Conservation (phyloP, 2,329 filamentous ascomycete genomes). For the Harringtonia lauricola region DNA sequence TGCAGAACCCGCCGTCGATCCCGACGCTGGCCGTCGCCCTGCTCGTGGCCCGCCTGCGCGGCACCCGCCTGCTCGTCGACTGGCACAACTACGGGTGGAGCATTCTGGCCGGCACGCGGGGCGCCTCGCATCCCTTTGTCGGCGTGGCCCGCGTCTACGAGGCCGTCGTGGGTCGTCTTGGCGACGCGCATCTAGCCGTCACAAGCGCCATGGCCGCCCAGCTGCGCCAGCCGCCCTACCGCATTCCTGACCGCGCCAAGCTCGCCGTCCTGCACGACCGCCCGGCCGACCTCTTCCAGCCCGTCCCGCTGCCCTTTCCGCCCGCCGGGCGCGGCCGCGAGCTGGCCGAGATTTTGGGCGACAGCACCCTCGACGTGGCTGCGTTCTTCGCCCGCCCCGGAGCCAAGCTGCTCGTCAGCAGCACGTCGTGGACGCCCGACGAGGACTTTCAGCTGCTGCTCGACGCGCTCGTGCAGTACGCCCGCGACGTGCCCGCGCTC, state of each 20-base stretch:
- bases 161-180: conserved; percentile 53
- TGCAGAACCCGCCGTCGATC: conserved; percentile 85
- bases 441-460: conserved; percentile 89
- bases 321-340: not conserved
- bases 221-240: conserved; percentile 52
- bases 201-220: conserved; percentile 79
- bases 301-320: conserved; percentile 30
- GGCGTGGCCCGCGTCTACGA: conserved; percentile 70
- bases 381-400: not conserved
- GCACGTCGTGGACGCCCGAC: conserved; percentile 94
- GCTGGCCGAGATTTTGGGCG: conserved; percentile 6
- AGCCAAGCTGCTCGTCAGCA: conserved; percentile 61
- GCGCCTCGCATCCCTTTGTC: conserved; percentile 61
- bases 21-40: conserved; percentile 73
- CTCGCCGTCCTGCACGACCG: conserved; percentile 75
- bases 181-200: conserved; percentile 72
- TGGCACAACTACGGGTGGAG: conserved; percentile 99
- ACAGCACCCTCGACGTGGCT: not conserved
- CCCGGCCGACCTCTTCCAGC: conserved; percentile 72
- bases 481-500: no score
- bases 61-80: conserved; percentile 78
- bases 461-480: conserved; percentile 65
- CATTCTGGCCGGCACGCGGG: conserved; percentile 59
- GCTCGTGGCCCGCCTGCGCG: conserved; percentile 62
- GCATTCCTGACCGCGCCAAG: conserved; percentile 43